Percentiles rank a stretch among this genome's conserved stretches.
phyloP scores from a whole-genome alignment of 202 grass and related monocot species.

The Setaria viridis region DNA sequence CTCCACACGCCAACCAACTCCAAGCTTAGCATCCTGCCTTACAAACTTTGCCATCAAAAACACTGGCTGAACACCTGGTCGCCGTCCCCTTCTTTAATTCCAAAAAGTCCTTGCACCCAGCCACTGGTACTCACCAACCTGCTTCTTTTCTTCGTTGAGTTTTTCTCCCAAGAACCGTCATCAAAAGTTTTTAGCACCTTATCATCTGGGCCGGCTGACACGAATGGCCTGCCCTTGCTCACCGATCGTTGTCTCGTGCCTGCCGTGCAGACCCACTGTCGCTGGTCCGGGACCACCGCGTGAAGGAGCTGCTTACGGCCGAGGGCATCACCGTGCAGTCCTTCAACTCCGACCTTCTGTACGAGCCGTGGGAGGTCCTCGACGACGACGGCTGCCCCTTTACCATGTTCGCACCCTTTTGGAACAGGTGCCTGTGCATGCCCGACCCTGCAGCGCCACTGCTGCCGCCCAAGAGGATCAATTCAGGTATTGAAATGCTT shows the following conservation, averaged over 20 bases:
- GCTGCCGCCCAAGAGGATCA: constrained; percentile 92
- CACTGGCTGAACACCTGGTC: constrained; percentile 38
- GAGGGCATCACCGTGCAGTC: constrained; percentile 83
- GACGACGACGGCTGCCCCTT: constrained; percentile 84
- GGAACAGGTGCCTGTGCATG: constrained; percentile 87
- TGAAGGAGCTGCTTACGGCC: constrained; percentile 80
- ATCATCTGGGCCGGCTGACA: constrained; percentile 28
- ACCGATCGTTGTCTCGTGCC: constrained; percentile 50
- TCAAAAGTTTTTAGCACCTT: constrained; percentile 12
- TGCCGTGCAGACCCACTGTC: constrained; percentile 86
- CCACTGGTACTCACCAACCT: constrained; percentile 32
- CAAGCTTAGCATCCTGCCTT: constrained; percentile 31
- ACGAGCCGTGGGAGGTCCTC: constrained; percentile 97
- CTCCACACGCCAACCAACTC: constrained; percentile 41
- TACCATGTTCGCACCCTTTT: constrained; percentile 95
- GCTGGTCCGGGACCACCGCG: constrained; percentile 77
- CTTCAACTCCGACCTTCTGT: constrained; percentile 96
- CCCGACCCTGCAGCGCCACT: constrained; percentile 78
- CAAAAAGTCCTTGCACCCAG: constrained; percentile 35
- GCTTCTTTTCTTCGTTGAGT: constrained; percentile 12
- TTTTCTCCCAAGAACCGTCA: constrained; percentile 1
- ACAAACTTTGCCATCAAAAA: constrained; percentile 36
- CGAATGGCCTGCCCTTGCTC: constrained; percentile 45
- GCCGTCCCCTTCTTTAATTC: constrained; percentile 51
- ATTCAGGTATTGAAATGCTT: constrained; percentile 56